These are phyloP conservation scores for Magnolia officinalis DNA, from an alignment of 164 flowering plant species.

Conservation along the genomic window DNA sequence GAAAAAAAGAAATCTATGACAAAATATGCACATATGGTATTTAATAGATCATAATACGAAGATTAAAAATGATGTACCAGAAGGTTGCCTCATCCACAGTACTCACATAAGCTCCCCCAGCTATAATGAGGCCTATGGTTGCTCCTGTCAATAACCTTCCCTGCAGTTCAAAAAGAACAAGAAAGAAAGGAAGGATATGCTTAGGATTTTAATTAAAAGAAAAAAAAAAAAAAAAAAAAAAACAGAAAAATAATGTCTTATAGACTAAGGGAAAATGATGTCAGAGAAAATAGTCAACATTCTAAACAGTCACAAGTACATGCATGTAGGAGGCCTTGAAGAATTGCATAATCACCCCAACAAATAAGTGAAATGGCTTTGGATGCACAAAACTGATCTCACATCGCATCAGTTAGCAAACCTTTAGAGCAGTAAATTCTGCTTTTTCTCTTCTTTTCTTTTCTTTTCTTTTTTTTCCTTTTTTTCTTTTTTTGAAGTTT, in stretches of 20 bases:
- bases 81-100: constrained; percentile 98
- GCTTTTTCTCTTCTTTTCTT: too few relatives aligned
- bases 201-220: background rate
- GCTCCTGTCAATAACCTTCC: constrained; percentile 84
- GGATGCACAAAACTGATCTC: too few relatives aligned
- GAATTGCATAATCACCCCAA: too few relatives aligned
- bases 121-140: constrained; percentile 67
- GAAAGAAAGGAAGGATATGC: background rate
- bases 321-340: too few relatives aligned
- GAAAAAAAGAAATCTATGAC: too few relatives aligned
- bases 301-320: background rate
- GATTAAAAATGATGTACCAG: constrained; percentile 50
- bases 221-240: too few relatives aligned
- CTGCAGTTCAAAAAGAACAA: constrained; percentile 33
- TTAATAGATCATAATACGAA: background rate
- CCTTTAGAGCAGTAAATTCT: too few relatives aligned
- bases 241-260: background rate
- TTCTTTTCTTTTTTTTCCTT: too few relatives aligned
- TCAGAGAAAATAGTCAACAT: background rate
- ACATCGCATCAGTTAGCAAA: too few relatives aligned
- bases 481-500: too few relatives aligned
- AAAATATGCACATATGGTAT: too few relatives aligned
- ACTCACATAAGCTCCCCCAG: constrained; percentile 97
- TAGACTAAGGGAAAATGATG: background rate
- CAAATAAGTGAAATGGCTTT: too few relatives aligned